These are phyloP conservation scores for Cercospora zeina DNA, from an alignment of 2,329 filamentous ascomycete species.

Conservation along the genomic window DNA sequence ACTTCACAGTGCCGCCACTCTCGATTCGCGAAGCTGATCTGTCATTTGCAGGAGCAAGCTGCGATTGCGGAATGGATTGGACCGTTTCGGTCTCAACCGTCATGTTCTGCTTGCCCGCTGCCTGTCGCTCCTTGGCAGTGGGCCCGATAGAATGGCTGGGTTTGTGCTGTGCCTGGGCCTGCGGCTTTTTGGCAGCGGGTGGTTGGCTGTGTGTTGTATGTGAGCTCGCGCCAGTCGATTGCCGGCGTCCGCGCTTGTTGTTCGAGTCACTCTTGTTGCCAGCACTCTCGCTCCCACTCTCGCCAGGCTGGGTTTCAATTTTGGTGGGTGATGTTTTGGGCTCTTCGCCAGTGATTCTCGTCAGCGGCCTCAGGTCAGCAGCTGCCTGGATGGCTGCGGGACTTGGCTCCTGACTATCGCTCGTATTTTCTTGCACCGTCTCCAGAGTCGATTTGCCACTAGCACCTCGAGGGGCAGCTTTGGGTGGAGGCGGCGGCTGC, in stretches of 20 bases:
- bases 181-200: conserved; percentile 54
- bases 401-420: conserved; percentile 64
- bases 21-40: conserved; percentile 61
- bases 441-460: conserved; percentile 64
- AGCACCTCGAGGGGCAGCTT: conserved; percentile 43
- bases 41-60: conserved; percentile 62
- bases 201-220: conserved; percentile 17
- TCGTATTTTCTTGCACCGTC: conserved; percentile 67
- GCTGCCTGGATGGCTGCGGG: conserved; percentile 49
- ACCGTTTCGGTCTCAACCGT: conserved; percentile 98
- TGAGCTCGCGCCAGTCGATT: conserved; percentile 36
- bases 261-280: conserved; percentile 55
- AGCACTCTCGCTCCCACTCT: conserved; percentile 67
- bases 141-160: conserved; percentile 13
- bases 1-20: conserved; percentile 69
- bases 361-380: conserved; percentile 37
- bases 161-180: conserved; percentile 64
- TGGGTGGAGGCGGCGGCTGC: conserved; percentile 40
- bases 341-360: conserved; percentile 32
- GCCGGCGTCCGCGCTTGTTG: conserved; percentile 31
- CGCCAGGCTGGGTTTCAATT: conserved; percentile 40
- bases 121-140: conserved; percentile 63
- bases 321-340: conserved; percentile 38
- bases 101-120: conserved; percentile 85
- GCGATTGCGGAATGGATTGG: conserved; percentile 80